Evolutionary conservation across 177 flowering plant species (phyloP), one percentile per base, ranked within the genome.

Genomic region (Telopea speciosissima): DNA sequence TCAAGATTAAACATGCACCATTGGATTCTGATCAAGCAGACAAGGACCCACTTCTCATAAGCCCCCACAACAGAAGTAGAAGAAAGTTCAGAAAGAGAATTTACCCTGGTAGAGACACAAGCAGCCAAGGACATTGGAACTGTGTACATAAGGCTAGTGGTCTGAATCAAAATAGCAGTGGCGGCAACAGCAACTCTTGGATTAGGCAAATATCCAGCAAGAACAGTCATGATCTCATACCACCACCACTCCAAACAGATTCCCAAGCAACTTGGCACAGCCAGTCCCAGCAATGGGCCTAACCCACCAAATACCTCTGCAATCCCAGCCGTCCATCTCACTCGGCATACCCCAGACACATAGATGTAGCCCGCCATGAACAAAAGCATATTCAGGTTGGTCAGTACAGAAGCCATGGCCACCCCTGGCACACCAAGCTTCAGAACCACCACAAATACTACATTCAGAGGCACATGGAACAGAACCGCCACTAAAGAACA

Each of bases 221-320:
- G 72, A 17, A 95, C 90, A 3, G 87, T 95, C 81, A 95, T 90
- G 13, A 95, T 87, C 85, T 95, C 99, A 66, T 95, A 95, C 99
- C 99, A 94, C 99, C 99, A 94, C 99, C 99, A 94, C 80, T 94
- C 99, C 72, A 94, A 75, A 69, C 99, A 95, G 10, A 95, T 91
- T 66, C 94, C 94, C 3, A 89, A 25, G 61, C 99, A 95, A 67
- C 97, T 93, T 4, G 97, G 97, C 22, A 93, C 81, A 0, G 97
- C 97, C 65, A 95, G 25, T 69, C 69, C 81, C 78, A 89, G 22
- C 66, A 95, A 42, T 8, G 84, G 86, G 5, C 85, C 84, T 60
- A 87, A 26, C 54, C 92, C 86, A 49, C 79, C 84, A 65, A 76
- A 73, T 69, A 74, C 83, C 61, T 60, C 81, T 23, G 87, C 81